Percentiles rank a stretch among this genome's conserved stretches.
Evolutionary conservation across 768 basidiomycete genomes (phyloP).

Genomic region (Gymnopilus junonius): DNA sequence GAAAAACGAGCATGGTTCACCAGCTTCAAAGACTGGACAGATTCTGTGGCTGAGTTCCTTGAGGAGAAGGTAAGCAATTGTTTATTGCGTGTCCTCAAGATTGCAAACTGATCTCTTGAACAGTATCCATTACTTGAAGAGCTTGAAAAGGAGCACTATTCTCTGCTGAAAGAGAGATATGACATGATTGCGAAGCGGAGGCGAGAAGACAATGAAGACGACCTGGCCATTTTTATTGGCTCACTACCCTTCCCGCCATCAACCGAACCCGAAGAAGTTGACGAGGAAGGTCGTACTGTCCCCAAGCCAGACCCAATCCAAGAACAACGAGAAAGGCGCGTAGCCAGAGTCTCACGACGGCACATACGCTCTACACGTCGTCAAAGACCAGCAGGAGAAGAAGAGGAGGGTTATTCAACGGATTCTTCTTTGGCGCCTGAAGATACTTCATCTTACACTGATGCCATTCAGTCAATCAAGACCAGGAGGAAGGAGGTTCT

Average conservation of each 20-base stretch:
- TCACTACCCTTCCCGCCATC: conserved; percentile 38
- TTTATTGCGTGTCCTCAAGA: background rate
- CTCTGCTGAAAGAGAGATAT: conserved; percentile 73
- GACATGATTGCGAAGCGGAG: conserved; percentile 74
- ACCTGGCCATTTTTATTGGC: conserved; percentile 73
- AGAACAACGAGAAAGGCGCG: conserved; percentile 56
- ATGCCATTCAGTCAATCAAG: conserved; percentile 60
- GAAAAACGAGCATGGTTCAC: conserved; percentile 82
- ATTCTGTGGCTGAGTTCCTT: conserved; percentile 81
- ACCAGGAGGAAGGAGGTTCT: conserved; percentile 61
- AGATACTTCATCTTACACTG: conserved; percentile 71
- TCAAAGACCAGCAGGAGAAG: conserved; percentile 25
- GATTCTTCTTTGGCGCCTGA: conserved; percentile 72
- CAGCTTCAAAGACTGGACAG: conserved; percentile 79
- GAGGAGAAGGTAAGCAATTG: conserved; percentile 74
- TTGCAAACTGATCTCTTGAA: conserved; percentile 13
- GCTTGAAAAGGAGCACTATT: conserved; percentile 75
- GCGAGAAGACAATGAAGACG: conserved; percentile 78
- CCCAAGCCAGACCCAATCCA: conserved; percentile 49
- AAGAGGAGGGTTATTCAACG: conserved; percentile 88
- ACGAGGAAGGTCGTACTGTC: conserved; percentile 64
- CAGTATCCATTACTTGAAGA: conserved; percentile 82
- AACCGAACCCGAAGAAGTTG: conserved; percentile 38
- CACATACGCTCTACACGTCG: conserved; percentile 40
- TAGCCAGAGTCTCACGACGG: conserved; percentile 63